Percentiles rank a stretch among this genome's conserved stretches.
Evolutionary conservation across 108 stramenopile species (phyloP).

Genomic region (Hondaea fermentalgiana): DNA sequence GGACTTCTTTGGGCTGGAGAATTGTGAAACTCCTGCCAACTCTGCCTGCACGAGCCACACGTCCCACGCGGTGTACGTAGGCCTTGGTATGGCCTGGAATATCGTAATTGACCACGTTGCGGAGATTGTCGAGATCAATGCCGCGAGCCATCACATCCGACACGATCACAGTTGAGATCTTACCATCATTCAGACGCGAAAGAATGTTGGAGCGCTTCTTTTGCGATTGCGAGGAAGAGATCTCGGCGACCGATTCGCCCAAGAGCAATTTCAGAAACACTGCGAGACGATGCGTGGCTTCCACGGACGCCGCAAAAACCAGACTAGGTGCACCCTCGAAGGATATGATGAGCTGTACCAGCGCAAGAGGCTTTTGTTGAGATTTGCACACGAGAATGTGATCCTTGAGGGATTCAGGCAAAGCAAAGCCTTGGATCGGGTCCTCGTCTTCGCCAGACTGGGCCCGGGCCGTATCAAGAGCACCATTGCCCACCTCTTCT

Average conservation of each 20-base stretch:
- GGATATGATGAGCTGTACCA: neutral
- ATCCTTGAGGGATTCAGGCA: neutral
- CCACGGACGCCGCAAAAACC: neutral
- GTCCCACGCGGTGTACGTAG: conserved; percentile 11
- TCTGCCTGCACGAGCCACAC: neutral
- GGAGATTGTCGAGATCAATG: neutral
- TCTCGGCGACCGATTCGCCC: neutral
- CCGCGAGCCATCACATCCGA: conserved; percentile 1
- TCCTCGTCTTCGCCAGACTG: neutral
- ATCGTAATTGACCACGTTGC: neutral
- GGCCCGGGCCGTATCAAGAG: neutral
- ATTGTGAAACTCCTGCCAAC: neutral
- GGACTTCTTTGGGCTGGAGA: neutral
- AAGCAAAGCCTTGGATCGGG: neutral
- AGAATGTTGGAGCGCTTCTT: neutral
- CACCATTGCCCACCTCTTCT: neutral
- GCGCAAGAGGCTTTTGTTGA: neutral
- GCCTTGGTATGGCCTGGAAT: neutral
- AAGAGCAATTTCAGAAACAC: neutral
- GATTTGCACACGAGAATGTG: neutral
- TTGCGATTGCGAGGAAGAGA: neutral
- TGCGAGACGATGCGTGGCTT: neutral
- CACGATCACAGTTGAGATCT: neutral
- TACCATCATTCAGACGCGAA: neutral
- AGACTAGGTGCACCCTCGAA: neutral